Base-by-base conservation (phyloP, 148 eudicot genomes). In the Amaranthus cruentus region DNA sequence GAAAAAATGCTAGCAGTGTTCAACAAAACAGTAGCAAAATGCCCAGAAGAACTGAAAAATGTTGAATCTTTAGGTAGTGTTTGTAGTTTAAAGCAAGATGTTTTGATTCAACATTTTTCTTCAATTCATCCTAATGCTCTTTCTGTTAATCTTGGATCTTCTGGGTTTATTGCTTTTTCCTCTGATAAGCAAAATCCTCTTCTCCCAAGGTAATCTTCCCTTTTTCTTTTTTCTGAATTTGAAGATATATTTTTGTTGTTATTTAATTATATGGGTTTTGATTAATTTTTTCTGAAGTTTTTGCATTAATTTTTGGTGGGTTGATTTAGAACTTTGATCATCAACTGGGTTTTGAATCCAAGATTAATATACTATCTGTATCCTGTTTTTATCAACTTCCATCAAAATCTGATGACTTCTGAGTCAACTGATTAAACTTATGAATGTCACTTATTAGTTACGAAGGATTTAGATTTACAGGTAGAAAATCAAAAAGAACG, bases 1-100 rank as follows among this genome's bases (percentile, higher is more conserved):
- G 49, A 50, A 5, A 77, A 75, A 38, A 85, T 82, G 87, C 66
- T 85, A 66, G 85, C 85, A 49, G 83, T 85, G 38, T 85, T 79
- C 50, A 78, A 85, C 52, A 77, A 85, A 42, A 77, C 76, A 67
- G 85, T 85, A 48, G 88, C 78, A 4, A 82, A 77, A 70, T 73
- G 76, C 74, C 85, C 88, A 72, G 77, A 85, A 61, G 88, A 80
- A 53, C 71, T 82, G 21, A 82, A 76, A 68, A 81, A 77, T 81
- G 76, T 55, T 51, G 76, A 81, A 21, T 68, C 71, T 46, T 76
- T 55, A 9, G 62, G 65, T 42, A 60, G 9, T 64, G 59, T 38
- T 15, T 68, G 55, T 28, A 69, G 79, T 54, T 66, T 81, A 68
- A 84, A 84, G 15, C 81, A 84, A 44, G 83, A 79, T 64, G 44